Evolutionary conservation across 345 rosid species (phyloP), one percentile per base, ranked within the genome.

Genomic region (Erodium maritimum): DNA sequence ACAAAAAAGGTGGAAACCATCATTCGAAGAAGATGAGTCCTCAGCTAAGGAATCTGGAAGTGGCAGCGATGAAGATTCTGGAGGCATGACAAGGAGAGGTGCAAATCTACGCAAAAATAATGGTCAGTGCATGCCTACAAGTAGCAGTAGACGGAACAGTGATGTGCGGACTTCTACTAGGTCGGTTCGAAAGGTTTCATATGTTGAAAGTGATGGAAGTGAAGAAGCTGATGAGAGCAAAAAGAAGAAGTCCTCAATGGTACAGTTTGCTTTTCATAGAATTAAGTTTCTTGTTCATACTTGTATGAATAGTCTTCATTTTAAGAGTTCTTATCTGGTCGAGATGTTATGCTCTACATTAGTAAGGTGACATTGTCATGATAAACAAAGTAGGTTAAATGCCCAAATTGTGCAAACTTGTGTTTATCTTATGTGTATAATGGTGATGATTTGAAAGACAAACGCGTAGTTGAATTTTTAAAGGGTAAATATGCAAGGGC

Each of bases 201-300:
- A 94, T 82, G 97, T 81, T 57, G 99, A 94, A 79, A 94, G 97
- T 71, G 99, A 94, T 55, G 99, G 85, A 76, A 94, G 97, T 69
- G 99, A 94, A 79, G 99, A 87, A 53, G 61, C 72, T 63, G 97
- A 86, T 75, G 97, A 90, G 72, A 82, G 80, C 64, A 90, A 70
- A 75, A 86, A 73, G 81, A 86, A 78, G 54, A 90, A 85, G 71
- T 59, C 63, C 18, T 96, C 68, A 60, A 87, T 85, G 97, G 97
- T 90, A 77, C 58, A 29, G 22, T 62, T 52, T 64, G 46, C 6
- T 37, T 25, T 37, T 37, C 46, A 37, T 37, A 37, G 46, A 3
- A 12, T 37, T 37, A 4, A 37, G 46, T 29, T 55, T 57, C 25
- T 53, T 61, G 25, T 56, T 24, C 21, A 42, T 16, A 56, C 19